Evolutionary conservation across 805 yeast species (phyloP).

Genomic region (Pichia heedii): DNA sequence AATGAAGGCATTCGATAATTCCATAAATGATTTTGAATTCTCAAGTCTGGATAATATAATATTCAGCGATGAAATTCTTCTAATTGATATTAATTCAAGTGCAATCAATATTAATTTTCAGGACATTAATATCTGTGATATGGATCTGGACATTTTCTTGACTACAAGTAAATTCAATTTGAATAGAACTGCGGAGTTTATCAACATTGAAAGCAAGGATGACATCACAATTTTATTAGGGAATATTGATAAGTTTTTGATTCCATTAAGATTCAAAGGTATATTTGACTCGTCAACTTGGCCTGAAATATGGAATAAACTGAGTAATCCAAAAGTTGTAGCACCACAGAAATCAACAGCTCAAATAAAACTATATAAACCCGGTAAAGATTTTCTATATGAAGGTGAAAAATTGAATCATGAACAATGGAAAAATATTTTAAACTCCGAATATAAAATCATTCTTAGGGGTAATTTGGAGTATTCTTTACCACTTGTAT

Average conservation of each 20-base stretch:
- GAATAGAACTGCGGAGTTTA: neutral
- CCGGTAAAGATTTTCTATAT: conserved; percentile 21
- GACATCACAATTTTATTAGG: conserved; percentile 28
- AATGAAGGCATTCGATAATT: conserved; percentile 22
- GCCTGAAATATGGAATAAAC: conserved; percentile 15
- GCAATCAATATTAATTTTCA: conserved; percentile 25
- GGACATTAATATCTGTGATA: conserved; percentile 24
- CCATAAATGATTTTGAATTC: conserved; percentile 19
- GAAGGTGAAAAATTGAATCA: conserved; percentile 17
- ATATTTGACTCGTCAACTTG: conserved; percentile 14
- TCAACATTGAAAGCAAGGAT: neutral
- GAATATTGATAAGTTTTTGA: conserved; percentile 21
- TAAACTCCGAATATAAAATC: conserved; percentile 21
- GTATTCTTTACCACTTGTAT: conserved; percentile 23
- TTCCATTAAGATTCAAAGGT: conserved; percentile 26
- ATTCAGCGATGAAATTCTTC: conserved; percentile 24
- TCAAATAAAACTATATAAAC: conserved; percentile 25
- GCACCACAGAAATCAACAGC: conserved; percentile 15
- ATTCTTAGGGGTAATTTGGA: conserved; percentile 26
- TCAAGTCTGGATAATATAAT: conserved; percentile 21
- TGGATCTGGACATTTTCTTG: conserved; percentile 27
- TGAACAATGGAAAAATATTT: conserved; percentile 25
- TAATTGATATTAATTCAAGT: conserved; percentile 23
- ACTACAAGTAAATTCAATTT: conserved; percentile 17
- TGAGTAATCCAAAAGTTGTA: conserved; percentile 16